Base-by-base conservation (phyloP, 148 eudicot species). In the Chenopodium suecicum region DNA sequence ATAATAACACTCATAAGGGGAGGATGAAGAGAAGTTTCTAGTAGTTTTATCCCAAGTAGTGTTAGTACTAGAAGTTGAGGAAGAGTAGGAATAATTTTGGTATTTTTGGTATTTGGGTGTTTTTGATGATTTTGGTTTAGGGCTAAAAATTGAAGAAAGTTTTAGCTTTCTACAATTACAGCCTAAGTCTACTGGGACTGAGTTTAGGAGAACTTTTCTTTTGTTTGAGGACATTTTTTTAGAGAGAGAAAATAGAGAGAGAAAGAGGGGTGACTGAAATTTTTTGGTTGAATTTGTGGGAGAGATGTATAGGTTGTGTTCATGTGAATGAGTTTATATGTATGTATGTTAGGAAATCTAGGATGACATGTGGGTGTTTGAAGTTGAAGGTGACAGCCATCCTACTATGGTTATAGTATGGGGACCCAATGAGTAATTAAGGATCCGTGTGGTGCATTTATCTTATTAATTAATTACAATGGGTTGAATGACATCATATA, bases 131-230 rank as follows among this genome's bases (percentile, higher is more conserved):
- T 73, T 80, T 78, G 86, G 85, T 27, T 85, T 88, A n/a, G 92
- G 90, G 86, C 50, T 82, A 86, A 88, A 90, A 16, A 88, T 78
- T 82, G 84, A 80, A 20, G 87, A 81, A 70, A 88, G 90, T 67
- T 70, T 90, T n/a, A 85, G 90, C 27, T 78, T 82, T 75, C 86
- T 83, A 69, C 92, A 90, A 54, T 82, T 76, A 73, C 92, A 90
- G 1, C 92, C 92, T 63, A 90, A 66, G 79, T 83, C 64, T 34
- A 87, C 86, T 27, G 88, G 27, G 44, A 84, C 87, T 79, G 86
- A 81, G 86, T 81, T 85, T 17, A 85, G 81, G 16, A 82, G 77
- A 74, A 78, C 78, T 31, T 70, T 79, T 58, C 78, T 89, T 56
- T 71, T 83, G 68, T 31, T 54, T 66, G 44, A 73, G 13, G 91